phyloP scores from a whole-genome alignment of 2,329 filamentous ascomycete species.

The Fonsecaea erecta region DNA sequence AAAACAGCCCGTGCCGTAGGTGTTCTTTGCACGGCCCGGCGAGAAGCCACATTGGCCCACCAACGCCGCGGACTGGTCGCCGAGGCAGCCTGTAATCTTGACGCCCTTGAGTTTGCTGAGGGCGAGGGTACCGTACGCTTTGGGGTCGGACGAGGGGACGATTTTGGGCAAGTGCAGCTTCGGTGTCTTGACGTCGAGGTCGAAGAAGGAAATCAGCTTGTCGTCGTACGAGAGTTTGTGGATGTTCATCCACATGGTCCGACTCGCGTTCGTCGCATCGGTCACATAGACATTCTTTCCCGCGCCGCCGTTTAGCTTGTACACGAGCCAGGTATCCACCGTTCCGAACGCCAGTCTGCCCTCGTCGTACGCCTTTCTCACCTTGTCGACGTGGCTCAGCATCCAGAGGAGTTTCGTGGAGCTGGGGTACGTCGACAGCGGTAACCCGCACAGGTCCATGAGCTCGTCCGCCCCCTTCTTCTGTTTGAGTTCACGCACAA shows the following conservation, averaged over 20 bases:
- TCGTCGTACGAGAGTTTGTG: constrained; percentile 74
- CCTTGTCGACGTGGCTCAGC: constrained; percentile 66
- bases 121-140: constrained; percentile 67
- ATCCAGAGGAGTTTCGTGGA: constrained; percentile 78
- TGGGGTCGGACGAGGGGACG: constrained; percentile 71
- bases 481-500: constrained; percentile 73
- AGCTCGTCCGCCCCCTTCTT: constrained; percentile 66
- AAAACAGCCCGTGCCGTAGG: constrained; percentile 81
- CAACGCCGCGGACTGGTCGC: constrained; percentile 77
- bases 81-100: constrained; percentile 73
- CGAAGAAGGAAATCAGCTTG: constrained; percentile 72
- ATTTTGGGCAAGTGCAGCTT: constrained; percentile 74
- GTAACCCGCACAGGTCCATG: constrained; percentile 69
- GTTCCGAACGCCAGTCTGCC: constrained; percentile 75
- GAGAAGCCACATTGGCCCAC: constrained; percentile 79
- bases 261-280: constrained; percentile 76
- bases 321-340: constrained; percentile 79
- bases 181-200: constrained; percentile 59
- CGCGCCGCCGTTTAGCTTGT: constrained; percentile 68
- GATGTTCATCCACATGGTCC: constrained; percentile 87
- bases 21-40: constrained; percentile 78
- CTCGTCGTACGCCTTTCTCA: constrained; percentile 70
- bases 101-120: constrained; percentile 66
- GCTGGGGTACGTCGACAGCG: constrained; percentile 78
- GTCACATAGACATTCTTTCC: constrained; percentile 68